Evolutionary conservation across 1,284 basidiomycete genomes (phyloP).

Genomic region (Microbotryum saponariae): DNA sequence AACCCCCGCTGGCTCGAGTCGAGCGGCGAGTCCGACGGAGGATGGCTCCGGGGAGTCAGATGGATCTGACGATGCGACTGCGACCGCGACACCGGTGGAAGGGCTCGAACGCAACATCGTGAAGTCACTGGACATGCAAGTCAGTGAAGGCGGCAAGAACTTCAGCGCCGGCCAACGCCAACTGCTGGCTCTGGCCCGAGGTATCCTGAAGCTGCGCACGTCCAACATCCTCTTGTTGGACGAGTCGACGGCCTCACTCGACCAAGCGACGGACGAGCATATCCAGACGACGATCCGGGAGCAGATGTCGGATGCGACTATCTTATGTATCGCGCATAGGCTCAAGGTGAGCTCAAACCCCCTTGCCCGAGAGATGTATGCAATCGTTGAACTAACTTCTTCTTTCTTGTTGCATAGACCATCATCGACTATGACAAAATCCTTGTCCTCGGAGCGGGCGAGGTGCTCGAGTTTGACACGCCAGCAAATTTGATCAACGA

Average conservation of each 20-base stretch:
- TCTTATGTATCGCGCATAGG: constrained; percentile 38
- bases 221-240: constrained; percentile 51
- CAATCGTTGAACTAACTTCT: no score
- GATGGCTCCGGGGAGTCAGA: neutral
- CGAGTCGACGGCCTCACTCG: constrained; percentile 46
- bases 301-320: constrained; percentile 41
- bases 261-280: constrained; percentile 43
- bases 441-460: constrained; percentile 49
- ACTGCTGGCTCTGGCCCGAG: constrained; percentile 50
- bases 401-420: constrained; percentile 31
- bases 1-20: constrained; percentile 6
- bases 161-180: constrained; percentile 49
- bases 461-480: constrained; percentile 50
- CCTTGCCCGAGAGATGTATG: no score
- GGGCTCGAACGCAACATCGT: constrained; percentile 44
- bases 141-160: constrained; percentile 48
- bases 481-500: constrained; percentile 54
- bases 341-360: neutral
- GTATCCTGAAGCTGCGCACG: constrained; percentile 49
- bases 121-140: constrained; percentile 46
- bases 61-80: constrained; percentile 16
- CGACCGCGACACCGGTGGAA: constrained; percentile 21
- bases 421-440: constrained; percentile 50
- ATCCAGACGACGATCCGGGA: constrained; percentile 46
- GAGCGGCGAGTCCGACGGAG: constrained; percentile 11